Evolutionary conservation across 192 early-diverging fungal species (phyloP).

Genomic region (Podila epicladia): DNA sequence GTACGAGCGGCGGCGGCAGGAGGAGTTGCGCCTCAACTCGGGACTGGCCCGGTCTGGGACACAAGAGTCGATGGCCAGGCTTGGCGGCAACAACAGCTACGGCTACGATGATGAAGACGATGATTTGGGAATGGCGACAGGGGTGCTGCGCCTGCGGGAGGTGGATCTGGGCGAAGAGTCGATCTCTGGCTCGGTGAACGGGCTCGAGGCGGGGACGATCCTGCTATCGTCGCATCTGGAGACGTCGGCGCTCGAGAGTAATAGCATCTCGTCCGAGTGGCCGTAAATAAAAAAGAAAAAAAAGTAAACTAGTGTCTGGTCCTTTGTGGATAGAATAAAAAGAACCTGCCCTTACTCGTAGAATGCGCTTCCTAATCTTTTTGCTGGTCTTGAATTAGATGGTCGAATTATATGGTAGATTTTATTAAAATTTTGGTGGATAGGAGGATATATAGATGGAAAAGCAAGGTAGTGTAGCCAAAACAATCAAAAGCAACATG

Average conservation of each 20-base stretch:
- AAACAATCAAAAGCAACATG: too few species aligned
- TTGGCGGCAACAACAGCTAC: too few species aligned
- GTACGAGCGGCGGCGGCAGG: constrained; percentile 2
- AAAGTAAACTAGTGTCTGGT: neutral
- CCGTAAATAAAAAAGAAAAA: neutral
- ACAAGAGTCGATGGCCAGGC: neutral
- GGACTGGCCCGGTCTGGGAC: neutral
- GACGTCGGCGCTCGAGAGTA: neutral
- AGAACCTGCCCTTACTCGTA: too few species aligned
- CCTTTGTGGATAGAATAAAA: too few species aligned
- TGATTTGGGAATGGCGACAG: neutral
- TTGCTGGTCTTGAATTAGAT: too few species aligned
- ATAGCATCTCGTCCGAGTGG: neutral
- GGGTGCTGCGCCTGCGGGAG: neutral
- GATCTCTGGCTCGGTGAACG: neutral
- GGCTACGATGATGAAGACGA: neutral
- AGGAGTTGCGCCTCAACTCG: neutral
- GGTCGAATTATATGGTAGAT: too few species aligned
- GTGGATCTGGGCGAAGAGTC: constrained; percentile 3
- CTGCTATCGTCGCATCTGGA: constrained; percentile 1
- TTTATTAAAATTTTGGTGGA: too few species aligned
- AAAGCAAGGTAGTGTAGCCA: too few species aligned
- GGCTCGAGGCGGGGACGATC: neutral
- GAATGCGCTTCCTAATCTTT: too few species aligned
- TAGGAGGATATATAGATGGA: too few species aligned